phyloP scores from a whole-genome alignment of 768 basidiomycete species.

The Boletus sp. region DNA sequence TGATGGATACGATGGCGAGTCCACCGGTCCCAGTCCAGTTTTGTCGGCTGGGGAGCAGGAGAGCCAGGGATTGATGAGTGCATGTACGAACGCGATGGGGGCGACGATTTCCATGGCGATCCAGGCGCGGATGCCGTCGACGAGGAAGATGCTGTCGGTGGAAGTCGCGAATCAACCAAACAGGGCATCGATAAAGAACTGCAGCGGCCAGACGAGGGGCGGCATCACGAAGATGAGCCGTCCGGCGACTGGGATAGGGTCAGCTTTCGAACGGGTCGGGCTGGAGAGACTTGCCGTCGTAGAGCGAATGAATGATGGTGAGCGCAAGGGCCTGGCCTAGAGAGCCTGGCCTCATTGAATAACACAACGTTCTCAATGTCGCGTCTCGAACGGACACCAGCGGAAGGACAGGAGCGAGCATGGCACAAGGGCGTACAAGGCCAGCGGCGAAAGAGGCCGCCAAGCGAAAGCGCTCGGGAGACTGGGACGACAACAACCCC shows the following conservation, averaged over 20 bases:
- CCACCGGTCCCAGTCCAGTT: no score
- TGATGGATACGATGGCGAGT: no score
- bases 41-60: no score
- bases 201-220: constrained; percentile 34
- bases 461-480: constrained; percentile 28
- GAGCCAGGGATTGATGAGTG: no score
- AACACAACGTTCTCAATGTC: neutral
- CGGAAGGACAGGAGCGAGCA: constrained; percentile 50
- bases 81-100: no score
- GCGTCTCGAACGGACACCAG: constrained; percentile 61
- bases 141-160: constrained; percentile 43
- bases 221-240: constrained; percentile 49
- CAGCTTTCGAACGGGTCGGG: neutral
- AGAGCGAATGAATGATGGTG: neutral
- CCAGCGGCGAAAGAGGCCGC: constrained; percentile 16
- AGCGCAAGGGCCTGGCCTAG: neutral
- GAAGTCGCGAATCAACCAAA: constrained; percentile 73
- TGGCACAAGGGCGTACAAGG: constrained; percentile 31
- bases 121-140: constrained; percentile 69
- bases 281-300: constrained; percentile 16
- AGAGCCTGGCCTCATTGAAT: constrained; percentile 13
- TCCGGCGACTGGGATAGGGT: constrained; percentile 29
- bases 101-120: no score
- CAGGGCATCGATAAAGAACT: constrained; percentile 65
- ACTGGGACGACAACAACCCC: no score